Evolutionary conservation across 352 stramenopile species (phyloP), one percentile per base, ranked within the genome.

Genomic region (Lagenidium giganteum): DNA sequence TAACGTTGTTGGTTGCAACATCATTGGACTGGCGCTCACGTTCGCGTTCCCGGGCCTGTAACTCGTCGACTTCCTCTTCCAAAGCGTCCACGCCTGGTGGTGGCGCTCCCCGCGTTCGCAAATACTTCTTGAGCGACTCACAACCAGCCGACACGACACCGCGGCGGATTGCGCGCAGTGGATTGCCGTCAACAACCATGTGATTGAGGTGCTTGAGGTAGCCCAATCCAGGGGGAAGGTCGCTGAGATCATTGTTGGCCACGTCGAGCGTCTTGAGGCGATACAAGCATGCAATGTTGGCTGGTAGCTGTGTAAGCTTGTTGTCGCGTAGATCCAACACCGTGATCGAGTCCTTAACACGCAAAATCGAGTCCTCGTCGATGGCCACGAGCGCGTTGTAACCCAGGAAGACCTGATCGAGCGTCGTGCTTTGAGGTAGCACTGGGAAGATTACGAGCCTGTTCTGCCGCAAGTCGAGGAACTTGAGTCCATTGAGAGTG

Each of bases 311-410:
- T 13, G 61, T 47, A 32, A 89, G 53, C 20, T 83, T 82, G 42
- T 89, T 89, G 28, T 89, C 77, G 31, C 74, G 60, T 9, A 86
- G 26, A 38, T 85, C 74, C 9, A 89, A 24, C 7, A 87, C 67
- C 0, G 69, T 84, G 18, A 88, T 44, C 8, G 69, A 69, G 21
- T 83, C 51, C 42, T 77, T 67, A 16, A 69, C 72, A 29, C 45
- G 51, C 33, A 73, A 14, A 11, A 84, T 42, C n/a, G 60, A 53
- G 4, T 44, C 38, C 1, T 65, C 61, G 12, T 65, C 51, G 20
- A 87, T 62, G n/a, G 57, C 38, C 9, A 38, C 31, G 0, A 89
- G 51, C 14, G 44, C 28, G 42, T 89, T 89, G 29, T 71, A 83
- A 2, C 77, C 77, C 3, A 89, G 51, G 17, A 82, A 68, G 13